A percentile compares a stretch with the other conserved stretches of the same genome.
phyloP scores from a whole-genome alignment of 1,284 basidiomycete genomes.

The Ganoderma lucidum region DNA sequence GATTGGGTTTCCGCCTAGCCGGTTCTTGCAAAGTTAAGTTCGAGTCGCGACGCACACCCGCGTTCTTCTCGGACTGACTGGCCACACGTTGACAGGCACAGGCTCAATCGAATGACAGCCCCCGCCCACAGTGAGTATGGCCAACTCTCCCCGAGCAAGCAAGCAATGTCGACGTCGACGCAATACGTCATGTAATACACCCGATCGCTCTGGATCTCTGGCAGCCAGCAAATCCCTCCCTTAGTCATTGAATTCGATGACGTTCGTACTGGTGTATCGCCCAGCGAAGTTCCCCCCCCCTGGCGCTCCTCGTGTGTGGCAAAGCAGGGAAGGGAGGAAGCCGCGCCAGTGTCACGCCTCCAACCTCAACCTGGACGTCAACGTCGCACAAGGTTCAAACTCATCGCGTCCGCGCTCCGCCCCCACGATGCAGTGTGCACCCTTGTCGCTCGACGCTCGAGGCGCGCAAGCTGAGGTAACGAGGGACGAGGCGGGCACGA shows the following conservation, averaged over 20 bases:
- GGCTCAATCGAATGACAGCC: too few species aligned
- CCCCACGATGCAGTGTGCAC: not conserved
- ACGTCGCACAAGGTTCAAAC: conserved; percentile 1
- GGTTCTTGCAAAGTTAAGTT: not conserved
- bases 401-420: not conserved
- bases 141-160: too few species aligned
- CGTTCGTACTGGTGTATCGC: not conserved
- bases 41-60: not conserved
- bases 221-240: not conserved
- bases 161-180: not conserved
- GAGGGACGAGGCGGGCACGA: not conserved
- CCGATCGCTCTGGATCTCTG: not conserved
- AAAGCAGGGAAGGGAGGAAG: not conserved
- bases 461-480: not conserved
- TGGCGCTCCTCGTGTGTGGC: not conserved
- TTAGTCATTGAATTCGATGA: too few species aligned
- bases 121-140: too few species aligned
- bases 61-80: conserved; percentile 1
- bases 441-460: not conserved
- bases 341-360: not conserved
- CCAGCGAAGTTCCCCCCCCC: not conserved
- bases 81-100: too few species aligned
- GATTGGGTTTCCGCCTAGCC: conserved; percentile 1
- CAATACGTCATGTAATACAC: not conserved
- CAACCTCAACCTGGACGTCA: too few species aligned